Base-by-base conservation (phyloP, 768 basidiomycete genomes). In the Suillus clintonianus region DNA sequence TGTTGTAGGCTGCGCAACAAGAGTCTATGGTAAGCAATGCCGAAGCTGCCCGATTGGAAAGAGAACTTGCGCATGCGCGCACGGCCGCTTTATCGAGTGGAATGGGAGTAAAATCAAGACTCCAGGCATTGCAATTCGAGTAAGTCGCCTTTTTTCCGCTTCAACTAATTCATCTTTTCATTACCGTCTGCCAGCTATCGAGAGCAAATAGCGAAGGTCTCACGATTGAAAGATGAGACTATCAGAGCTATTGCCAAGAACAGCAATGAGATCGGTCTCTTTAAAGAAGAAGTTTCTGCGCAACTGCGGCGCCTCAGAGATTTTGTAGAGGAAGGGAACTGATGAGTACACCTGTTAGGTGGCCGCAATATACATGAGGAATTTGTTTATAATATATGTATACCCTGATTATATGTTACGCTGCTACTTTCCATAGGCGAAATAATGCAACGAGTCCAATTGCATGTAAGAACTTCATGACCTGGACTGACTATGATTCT, bases 161-260 rank as follows among this genome's bases (percentile, higher is more conserved):
- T 53, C 54, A 8, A 34, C 13, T 24, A 41, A 32, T 39, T n/a
- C 15, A 24, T 14, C 41, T 37, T 57, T 19, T 72, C 57, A 70
- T 39, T 5, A 11, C 32, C 24, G 32, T n/a, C 59, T 9, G 34
- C 47, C 71, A 94, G 92, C 58, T 90, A 92, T 72, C 86, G 86
- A 67, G 92, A 94, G 70, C 91, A 94, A 69, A 76, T 90, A 14
- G 90, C 91, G 64, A 91, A 89, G 70, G 86, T 90, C 24, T 82
- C 84, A 54, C 84, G 90, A 56, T 72, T 94, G 34, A 89, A 86
- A 67, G 91, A 94, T 61, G 91, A 92, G 68, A 92, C 90, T 0
- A 84, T 91, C 51, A 86, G 90, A 0, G 89, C 89, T 19, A 91
- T 94, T 64, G 85, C 91, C 63, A 94, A 92, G 81, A 92, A 89